Percentiles rank a stretch among this genome's conserved stretches.
phyloP scores from a whole-genome alignment of 108 stramenopile species.

The Aurantiochytrium sp. region DNA sequence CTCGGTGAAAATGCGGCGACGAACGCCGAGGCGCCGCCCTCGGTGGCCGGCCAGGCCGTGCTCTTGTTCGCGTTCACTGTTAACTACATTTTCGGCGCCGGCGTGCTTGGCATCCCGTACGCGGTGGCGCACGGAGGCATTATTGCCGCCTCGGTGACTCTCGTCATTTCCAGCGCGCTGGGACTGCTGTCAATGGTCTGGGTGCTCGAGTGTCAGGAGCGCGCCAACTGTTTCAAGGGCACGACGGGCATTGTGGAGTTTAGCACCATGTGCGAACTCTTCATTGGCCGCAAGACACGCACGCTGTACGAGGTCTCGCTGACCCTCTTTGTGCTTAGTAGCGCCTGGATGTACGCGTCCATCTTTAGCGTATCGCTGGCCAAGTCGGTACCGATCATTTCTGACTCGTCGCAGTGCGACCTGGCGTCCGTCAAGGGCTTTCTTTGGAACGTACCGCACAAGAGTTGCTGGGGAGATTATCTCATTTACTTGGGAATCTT shows the following conservation, averaged over 20 bases:
- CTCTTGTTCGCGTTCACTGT: not conserved
- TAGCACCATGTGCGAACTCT: not conserved
- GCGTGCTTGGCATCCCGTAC: conserved; percentile 1
- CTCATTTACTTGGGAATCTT: not conserved
- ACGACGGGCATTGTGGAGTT: not conserved
- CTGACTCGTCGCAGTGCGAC: not conserved
- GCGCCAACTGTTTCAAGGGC: not conserved
- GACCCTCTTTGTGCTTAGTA: not conserved
- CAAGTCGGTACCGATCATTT: not conserved
- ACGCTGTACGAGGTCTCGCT: not conserved
- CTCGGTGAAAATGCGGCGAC: not conserved
- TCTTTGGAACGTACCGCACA: not conserved
- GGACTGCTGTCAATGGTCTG: not conserved
- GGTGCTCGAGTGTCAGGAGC: not conserved
- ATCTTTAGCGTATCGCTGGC: not conserved
- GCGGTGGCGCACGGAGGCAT: not conserved
- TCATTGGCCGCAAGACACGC: not conserved
- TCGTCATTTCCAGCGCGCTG: not conserved
- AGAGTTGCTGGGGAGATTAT: not conserved
- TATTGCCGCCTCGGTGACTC: not conserved
- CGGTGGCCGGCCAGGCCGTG: not conserved
- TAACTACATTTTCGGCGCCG: not conserved
- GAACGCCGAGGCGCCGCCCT: not conserved
- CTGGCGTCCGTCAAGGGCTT: not conserved
- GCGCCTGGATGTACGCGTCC: not conserved